Evolutionary conservation across 129 eudicot genomes (phyloP), one percentile per base, ranked within the genome.

Genomic region (Logfia minima): DNA sequence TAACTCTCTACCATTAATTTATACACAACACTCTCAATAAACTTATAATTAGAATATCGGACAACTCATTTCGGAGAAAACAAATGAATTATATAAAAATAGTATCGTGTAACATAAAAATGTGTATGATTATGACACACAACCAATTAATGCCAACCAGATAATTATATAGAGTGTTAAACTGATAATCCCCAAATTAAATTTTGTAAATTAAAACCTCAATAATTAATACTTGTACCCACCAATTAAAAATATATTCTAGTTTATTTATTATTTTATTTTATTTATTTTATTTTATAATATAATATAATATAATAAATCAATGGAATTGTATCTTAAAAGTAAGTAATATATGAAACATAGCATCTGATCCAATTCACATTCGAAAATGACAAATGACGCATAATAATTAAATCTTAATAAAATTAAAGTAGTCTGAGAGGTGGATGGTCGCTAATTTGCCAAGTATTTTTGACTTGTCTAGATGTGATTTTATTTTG

Each of bases 81-180:
- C 21, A 23, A 48, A 78, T 26, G 71, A 34, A 43, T 45, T 35
- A 51, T 3, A 71, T 13, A 23, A 52, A 51, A 71, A 48, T 18
- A 52, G 31, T 63, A 9, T 72, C 78, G 78, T 72, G 74, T 37
- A 9, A 63, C 67, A 71, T 6, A 45, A 51, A 79, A n/a, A 63
- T 71, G 78, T 63, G 14, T 72, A 52, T 72, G 83, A 79, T 53
- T 71, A 48, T 79, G 74, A 79, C 83, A 8, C 72, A 51, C 32
- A 51, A 51, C 72, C 73, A 17, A 32, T 48, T 6, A 76, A 31
- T 52, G 66, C 43, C 64, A 53, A 76, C 19, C 43, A 26, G n/a
- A 28, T 69, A 23, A 26, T 26, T 26, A 26, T 1, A 26, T 26
- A 2, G 2, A 26, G 2, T 26, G 29, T 26, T 26, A 24, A 24